These are phyloP conservation scores for Thelonectria rubi DNA, from an alignment of 2,329 filamentous ascomycete species.

Conservation along the genomic window DNA sequence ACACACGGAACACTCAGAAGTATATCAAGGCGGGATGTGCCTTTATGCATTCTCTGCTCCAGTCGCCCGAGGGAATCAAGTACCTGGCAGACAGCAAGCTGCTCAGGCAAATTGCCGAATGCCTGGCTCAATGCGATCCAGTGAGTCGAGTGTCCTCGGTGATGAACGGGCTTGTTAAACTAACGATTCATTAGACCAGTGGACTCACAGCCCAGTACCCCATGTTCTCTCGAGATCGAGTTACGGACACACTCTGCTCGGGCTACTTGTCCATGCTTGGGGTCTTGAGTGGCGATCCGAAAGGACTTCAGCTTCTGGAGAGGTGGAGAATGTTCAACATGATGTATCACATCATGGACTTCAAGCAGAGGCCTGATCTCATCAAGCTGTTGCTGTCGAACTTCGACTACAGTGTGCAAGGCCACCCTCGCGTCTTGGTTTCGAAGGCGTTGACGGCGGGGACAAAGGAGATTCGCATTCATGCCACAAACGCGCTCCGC, in stretches of 20 bases:
- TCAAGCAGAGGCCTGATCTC: slow-evolving; percentile 89
- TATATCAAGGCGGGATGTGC: slow-evolving; percentile 92
- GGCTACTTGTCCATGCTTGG: slow-evolving; percentile 96
- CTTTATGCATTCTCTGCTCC: slow-evolving; percentile 84
- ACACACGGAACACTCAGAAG: slow-evolving; percentile 91
- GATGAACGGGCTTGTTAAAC: slow-evolving; percentile 24
- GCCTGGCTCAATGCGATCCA: slow-evolving; percentile 91
- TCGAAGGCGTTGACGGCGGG: slow-evolving; percentile 94
- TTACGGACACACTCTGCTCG: slow-evolving; percentile 86
- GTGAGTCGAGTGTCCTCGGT: slow-evolving; percentile 57
- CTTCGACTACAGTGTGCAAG: slow-evolving; percentile 89
- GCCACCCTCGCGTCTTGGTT: slow-evolving; percentile 89
- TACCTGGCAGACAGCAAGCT: slow-evolving; percentile 94
- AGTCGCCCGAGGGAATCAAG: slow-evolving; percentile 83
- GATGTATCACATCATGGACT: slow-evolving; percentile 97
- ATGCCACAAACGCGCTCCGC: slow-evolving; percentile 84
- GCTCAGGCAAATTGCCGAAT: slow-evolving; percentile 92
- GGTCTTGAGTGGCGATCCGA: slow-evolving; percentile 81
- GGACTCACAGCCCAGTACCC: slow-evolving; percentile 83
- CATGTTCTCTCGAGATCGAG: slow-evolving; percentile 85
- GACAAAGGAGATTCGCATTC: slow-evolving; percentile 90
- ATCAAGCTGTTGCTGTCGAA: slow-evolving; percentile 88
- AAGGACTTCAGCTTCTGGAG: slow-evolving; percentile 89
- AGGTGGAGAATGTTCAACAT: slow-evolving; percentile 99
- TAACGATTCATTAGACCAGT: slow-evolving; percentile 60